A percentile compares a stretch with the other conserved stretches of the same genome.
phyloP scores from a whole-genome alignment of 2,329 filamentous ascomycete genomes.

The Hawksworthiomyces lignivorus region DNA sequence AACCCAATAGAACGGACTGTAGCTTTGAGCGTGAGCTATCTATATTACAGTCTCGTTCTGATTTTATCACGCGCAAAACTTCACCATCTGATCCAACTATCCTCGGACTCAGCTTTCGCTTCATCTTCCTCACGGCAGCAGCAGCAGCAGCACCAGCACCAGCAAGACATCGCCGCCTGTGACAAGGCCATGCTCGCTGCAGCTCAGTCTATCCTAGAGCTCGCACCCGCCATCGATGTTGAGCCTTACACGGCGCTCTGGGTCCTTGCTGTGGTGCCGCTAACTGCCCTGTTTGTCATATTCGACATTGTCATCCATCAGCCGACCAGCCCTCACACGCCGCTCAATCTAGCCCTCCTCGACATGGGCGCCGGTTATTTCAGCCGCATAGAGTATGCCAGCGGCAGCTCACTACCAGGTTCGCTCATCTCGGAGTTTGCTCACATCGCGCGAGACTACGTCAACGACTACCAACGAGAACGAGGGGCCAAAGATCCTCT shows the following conservation, averaged over 20 bases:
- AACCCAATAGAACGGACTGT: constrained; percentile 9
- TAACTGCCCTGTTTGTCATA: constrained; percentile 30
- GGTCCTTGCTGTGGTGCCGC: constrained; percentile 27
- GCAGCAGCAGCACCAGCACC: too few species aligned
- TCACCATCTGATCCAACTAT: constrained; percentile 5
- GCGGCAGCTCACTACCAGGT: constrained; percentile 23
- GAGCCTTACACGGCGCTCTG: constrained; percentile 23
- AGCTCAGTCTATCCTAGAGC: constrained; percentile 20
- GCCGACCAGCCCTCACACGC: constrained; percentile 25
- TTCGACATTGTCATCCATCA: constrained; percentile 34
- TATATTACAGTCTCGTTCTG: constrained; percentile 22
- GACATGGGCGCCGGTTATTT: constrained; percentile 36
- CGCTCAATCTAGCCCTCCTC: constrained; percentile 29
- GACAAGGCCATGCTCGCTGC: constrained; percentile 2
- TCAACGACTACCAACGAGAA: constrained; percentile 12
- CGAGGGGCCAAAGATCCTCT: too few species aligned
- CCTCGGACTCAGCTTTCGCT: not conserved
- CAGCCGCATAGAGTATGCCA: constrained; percentile 31
- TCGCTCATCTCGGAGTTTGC: constrained; percentile 32
- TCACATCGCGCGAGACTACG: constrained; percentile 33
- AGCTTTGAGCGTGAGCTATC: constrained; percentile 17
- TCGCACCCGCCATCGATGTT: constrained; percentile 22
- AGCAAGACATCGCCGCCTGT: not conserved
- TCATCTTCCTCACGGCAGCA: too few species aligned
- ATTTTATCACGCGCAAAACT: constrained; percentile 21